A percentile compares a stretch with the other conserved stretches of the same genome.
phyloP scores from a whole-genome alignment of 495 filamentous ascomycete genomes.

The Penicillium lagena region DNA sequence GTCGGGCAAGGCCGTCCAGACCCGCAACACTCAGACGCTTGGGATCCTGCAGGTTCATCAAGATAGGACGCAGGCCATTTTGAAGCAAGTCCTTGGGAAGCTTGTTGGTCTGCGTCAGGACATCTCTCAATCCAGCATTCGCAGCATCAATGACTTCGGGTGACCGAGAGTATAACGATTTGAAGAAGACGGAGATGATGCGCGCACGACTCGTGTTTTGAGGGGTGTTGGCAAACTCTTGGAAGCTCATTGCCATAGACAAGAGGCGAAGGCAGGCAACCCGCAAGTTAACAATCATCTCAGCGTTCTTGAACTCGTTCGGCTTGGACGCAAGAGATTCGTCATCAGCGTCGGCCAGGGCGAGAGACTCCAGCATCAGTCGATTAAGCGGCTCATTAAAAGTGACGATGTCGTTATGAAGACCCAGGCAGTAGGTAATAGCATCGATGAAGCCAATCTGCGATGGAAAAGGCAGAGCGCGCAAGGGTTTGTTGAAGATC shows the following conservation, averaged over 20 bases:
- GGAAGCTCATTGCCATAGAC: conserved; percentile 85
- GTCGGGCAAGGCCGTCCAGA: conserved; percentile 81
- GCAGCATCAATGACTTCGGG: conserved; percentile 90
- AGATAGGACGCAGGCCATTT: conserved; percentile 85
- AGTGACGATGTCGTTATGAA: conserved; percentile 77
- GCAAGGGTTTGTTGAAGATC: conserved; percentile 90
- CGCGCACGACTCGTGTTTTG: conserved; percentile 70
- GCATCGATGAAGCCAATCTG: conserved; percentile 99
- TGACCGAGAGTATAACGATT: conserved; percentile 87
- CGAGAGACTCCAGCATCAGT: conserved; percentile 85
- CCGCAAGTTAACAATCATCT: conserved; percentile 83
- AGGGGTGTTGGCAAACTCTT: conserved; percentile 68
- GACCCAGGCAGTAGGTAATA: conserved; percentile 83
- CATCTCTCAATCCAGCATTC: conserved; percentile 76
- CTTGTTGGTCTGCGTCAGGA: conserved; percentile 82
- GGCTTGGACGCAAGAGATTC: conserved; percentile 80
- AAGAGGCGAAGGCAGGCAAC: conserved; percentile 91
- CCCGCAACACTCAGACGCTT: conserved; percentile 84
- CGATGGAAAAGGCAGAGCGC: conserved; percentile 82
- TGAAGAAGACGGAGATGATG: conserved; percentile 96
- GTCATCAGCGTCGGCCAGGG: conserved; percentile 87
- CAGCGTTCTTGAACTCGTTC: conserved; percentile 81
- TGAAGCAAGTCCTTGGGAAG: conserved; percentile 93
- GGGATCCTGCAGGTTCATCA: conserved; percentile 93
- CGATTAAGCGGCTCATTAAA: conserved; percentile 89